Evolutionary conservation across 2,329 filamentous ascomycete species (phyloP).

Genomic region (Thelonectria rubi): DNA sequence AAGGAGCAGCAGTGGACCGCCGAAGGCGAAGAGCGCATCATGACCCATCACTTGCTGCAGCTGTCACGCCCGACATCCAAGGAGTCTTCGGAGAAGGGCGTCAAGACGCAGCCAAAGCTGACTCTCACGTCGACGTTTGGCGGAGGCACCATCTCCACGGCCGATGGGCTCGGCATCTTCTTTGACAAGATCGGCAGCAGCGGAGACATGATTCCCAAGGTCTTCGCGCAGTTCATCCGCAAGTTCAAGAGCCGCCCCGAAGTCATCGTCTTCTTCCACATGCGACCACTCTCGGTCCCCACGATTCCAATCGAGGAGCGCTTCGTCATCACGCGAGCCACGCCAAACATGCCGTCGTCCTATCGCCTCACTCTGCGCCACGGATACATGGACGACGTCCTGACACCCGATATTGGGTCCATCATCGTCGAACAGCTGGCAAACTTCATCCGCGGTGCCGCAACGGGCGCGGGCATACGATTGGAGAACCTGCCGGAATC

Average conservation of each 20-base stretch:
- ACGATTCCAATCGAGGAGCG: constrained; percentile 57
- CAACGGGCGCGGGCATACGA: constrained; percentile 24
- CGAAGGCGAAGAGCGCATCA: constrained; percentile 68
- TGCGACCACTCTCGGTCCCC: constrained; percentile 68
- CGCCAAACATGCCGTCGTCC: constrained; percentile 60
- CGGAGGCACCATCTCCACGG: constrained; percentile 52
- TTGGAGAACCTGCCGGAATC: not conserved
- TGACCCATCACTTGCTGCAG: constrained; percentile 55
- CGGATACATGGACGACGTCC: constrained; percentile 75
- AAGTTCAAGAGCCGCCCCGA: constrained; percentile 73
- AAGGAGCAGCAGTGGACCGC: constrained; percentile 79
- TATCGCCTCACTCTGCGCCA: constrained; percentile 74
- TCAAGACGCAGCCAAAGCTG: not conserved
- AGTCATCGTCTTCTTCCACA: constrained; percentile 76
- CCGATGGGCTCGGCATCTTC: constrained; percentile 72
- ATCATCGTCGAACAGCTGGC: constrained; percentile 49
- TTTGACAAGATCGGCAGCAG: constrained; percentile 73
- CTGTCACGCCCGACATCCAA: constrained; percentile 32
- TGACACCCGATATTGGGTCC: constrained; percentile 61
- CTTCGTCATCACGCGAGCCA: constrained; percentile 53
- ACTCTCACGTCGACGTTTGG: constrained; percentile 42
- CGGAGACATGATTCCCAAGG: constrained; percentile 40
- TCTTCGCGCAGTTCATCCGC: constrained; percentile 73
- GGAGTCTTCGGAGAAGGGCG: not conserved
- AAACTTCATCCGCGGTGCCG: constrained; percentile 60